Evolutionary conservation across 805 yeast genomes (phyloP), one percentile per base, ranked within the genome.

Genomic region (Candida wancherniae): DNA sequence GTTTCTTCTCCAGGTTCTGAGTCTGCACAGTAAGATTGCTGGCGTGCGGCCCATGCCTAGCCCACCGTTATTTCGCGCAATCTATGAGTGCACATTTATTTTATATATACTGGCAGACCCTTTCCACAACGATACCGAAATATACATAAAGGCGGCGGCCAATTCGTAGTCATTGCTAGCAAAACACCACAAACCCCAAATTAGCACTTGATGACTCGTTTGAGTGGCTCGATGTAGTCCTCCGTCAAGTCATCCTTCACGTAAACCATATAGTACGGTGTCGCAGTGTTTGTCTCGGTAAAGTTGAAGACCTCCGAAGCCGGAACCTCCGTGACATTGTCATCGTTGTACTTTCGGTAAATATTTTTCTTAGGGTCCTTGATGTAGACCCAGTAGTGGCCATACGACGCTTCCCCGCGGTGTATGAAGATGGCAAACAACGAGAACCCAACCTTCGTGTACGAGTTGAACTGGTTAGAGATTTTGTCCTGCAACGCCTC

Each of bases 381-480:
- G 40, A 92, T 88, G 53, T 90, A 92, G 11, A 90, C 75, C 97
- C 97, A 92, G 57, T 92, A 92, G 57, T 92, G 98, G 2, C 98
- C 98, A 51, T 84, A 90, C 30, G 86, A 79, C 1, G 96, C 97
- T 48, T 87, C 94, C 5, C 98, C 98, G 29, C 96, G 67, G 55
- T 92, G 98, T 28, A 92, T 86, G 51, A 92, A 92, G 5, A 90
- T 79, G 0, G 97, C 94, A 61, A 88, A 90, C 9, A 92, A 68
- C 0, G 84, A 70, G 57, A 90, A 92, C 0, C 88, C 94, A 17
- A 80, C 69, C 28, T 68, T 58, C 29, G 68, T 71, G 58, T 82
- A 73, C 6, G 66, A 63, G 12, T 67, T 65, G 51, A 84, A 92
- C 44, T 83, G 92, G 18, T 55, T 57, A 13, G 72, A 62, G 6